Evolutionary conservation across 1,284 basidiomycete species (phyloP).

Genomic region (Sanghuangporus sanghuang): DNA sequence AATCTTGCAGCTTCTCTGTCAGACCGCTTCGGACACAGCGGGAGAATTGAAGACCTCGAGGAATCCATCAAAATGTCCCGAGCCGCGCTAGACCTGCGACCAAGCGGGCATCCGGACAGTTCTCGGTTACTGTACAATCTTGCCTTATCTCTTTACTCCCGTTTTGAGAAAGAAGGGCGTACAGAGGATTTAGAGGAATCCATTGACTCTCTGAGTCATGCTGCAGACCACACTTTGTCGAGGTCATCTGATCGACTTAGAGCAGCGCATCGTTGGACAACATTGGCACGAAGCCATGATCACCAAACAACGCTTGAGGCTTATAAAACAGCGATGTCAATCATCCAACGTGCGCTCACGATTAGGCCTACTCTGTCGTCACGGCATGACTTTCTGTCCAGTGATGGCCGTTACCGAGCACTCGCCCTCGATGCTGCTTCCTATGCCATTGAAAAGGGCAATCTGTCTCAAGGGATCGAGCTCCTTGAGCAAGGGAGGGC

Average conservation of each 20-base stretch:
- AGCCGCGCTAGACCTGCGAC: background rate
- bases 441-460: background rate
- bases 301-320: background rate
- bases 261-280: background rate
- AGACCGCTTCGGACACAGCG: background rate
- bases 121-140: background rate
- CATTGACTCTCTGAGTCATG: background rate
- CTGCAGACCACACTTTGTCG: background rate
- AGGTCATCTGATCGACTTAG: background rate
- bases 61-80: background rate
- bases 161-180: background rate
- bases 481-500: conserved; percentile 9
- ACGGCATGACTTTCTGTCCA: background rate
- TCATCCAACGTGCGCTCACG: background rate
- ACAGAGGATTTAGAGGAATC: background rate
- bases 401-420: background rate
- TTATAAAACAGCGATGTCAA: background rate
- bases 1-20: background rate
- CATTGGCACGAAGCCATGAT: background rate
- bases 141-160: background rate
- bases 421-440: background rate
- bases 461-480: background rate
- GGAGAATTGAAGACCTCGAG: background rate
- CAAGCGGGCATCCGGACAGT: background rate
- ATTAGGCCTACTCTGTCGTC: background rate